Evolutionary conservation across 805 yeast genomes (phyloP).

Genomic region (Pichia nanzhaoensis): DNA sequence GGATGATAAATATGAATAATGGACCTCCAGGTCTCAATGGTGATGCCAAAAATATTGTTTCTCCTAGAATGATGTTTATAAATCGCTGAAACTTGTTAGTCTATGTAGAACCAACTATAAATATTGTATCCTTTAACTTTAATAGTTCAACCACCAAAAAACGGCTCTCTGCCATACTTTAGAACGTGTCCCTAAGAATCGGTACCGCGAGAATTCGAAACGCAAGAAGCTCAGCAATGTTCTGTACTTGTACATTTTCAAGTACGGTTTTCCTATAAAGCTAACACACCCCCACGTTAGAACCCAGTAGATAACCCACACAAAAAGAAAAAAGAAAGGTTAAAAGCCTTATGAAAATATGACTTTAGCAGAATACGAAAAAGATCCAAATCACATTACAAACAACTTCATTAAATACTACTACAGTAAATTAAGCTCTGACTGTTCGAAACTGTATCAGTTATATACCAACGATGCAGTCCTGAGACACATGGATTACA

Average conservation of each 20-base stretch:
- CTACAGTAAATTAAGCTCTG: slow-evolving; percentile 39
- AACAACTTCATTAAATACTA: slow-evolving; percentile 44
- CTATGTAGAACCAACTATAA: no score
- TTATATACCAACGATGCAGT: slow-evolving; percentile 39
- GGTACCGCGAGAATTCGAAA: no score
- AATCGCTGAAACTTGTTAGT: slow-evolving; percentile 1
- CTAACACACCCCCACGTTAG: no score
- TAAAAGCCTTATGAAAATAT: slow-evolving; percentile 4
- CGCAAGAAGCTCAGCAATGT: no score
- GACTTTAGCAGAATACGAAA: slow-evolving; percentile 21
- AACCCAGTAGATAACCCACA: no score
- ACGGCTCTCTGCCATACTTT: no score
- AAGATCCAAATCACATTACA: slow-evolving; percentile 36
- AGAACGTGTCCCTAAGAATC: no score
- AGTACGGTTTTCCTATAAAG: no score
- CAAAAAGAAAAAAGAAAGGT: background rate
- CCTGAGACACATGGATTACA: slow-evolving; percentile 27
- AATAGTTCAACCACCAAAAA: no score
- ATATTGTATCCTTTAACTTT: no score
- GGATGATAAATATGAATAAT: background rate
- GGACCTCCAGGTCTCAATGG: slow-evolving; percentile 7
- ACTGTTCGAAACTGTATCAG: slow-evolving; percentile 36
- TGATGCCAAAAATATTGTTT: slow-evolving; percentile 18
- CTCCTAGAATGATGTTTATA: slow-evolving; percentile 22
- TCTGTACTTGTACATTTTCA: no score